Evolutionary conservation across 2,329 filamentous ascomycete species (phyloP).

Genomic region (Elsinoe perseae): DNA sequence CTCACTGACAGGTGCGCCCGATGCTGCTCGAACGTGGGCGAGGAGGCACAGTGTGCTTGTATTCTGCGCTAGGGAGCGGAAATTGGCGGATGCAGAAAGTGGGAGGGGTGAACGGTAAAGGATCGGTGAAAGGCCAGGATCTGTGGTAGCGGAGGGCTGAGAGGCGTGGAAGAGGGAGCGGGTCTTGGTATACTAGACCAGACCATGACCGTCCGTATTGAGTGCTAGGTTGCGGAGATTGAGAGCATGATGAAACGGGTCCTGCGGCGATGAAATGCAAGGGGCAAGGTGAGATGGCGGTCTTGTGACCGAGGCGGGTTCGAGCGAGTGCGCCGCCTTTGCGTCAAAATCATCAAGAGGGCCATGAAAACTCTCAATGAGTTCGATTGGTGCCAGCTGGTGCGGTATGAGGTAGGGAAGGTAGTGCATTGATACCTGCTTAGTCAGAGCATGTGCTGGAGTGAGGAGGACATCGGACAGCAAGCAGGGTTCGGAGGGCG

Average conservation of each 20-base stretch:
- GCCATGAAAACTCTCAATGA: slow-evolving; percentile 29
- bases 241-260: slow-evolving; percentile 37
- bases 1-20: slow-evolving; percentile 40
- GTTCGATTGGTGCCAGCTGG: slow-evolving; percentile 22
- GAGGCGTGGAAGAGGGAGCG: slow-evolving; percentile 32
- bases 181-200: slow-evolving; percentile 47
- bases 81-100: slow-evolving; percentile 48
- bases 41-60: slow-evolving; percentile 45
- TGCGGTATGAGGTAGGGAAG: slow-evolving; percentile 47
- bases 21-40: slow-evolving; percentile 47
- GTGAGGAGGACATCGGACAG: slow-evolving; percentile 48
- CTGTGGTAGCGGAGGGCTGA: slow-evolving; percentile 24
- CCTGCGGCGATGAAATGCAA: slow-evolving; percentile 19
- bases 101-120: slow-evolving; percentile 47
- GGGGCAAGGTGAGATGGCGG: neutral
- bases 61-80: slow-evolving; percentile 45
- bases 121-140: slow-evolving; percentile 37
- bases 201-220: slow-evolving; percentile 50
- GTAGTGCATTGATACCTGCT: slow-evolving; percentile 47
- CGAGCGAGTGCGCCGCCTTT: neutral
- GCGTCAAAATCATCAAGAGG: slow-evolving; percentile 26
- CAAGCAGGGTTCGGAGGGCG: slow-evolving; percentile 45
- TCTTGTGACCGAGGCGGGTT: neutral
- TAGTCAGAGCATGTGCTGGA: slow-evolving; percentile 36
- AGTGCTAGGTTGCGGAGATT: slow-evolving; percentile 45